Conservation (phyloP, 495 filamentous ascomycete genomes). For the Penicillium turbatum region DNA sequence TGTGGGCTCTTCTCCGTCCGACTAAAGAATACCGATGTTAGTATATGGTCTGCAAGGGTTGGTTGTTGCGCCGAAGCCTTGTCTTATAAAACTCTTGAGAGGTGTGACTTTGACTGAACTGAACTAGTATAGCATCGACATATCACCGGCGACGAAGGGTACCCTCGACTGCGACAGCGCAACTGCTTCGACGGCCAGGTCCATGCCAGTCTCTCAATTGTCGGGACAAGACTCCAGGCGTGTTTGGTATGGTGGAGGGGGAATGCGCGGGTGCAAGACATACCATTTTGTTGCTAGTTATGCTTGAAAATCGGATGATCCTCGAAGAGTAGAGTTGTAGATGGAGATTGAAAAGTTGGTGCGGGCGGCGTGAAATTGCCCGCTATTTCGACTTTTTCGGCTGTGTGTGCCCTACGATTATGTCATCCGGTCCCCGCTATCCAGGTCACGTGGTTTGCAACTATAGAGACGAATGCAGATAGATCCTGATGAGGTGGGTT, state of each 20-base stretch:
- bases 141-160: not conserved
- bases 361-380: constrained; percentile 26
- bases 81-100: not conserved
- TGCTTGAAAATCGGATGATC: constrained; percentile 51
- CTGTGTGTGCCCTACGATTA: constrained; percentile 44
- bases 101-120: not conserved
- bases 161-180: not conserved
- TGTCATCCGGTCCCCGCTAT: constrained; percentile 13
- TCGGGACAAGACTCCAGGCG: not conserved
- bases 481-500: too few relatives aligned
- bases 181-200: constrained; percentile 1
- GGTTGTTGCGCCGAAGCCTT: not conserved
- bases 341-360: constrained; percentile 20
- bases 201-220: constrained; percentile 14
- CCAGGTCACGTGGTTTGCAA: constrained; percentile 6
- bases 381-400: constrained; percentile 29
- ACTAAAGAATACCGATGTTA: constrained; percentile 42
- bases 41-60: not conserved
- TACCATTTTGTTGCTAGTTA: constrained; percentile 43
- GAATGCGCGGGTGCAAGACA: constrained; percentile 2
- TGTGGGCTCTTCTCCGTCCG: constrained; percentile 84
- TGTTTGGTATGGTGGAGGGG: not conserved
- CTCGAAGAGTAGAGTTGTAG: constrained; percentile 54
- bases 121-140: not conserved
- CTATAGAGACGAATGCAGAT: too few relatives aligned